These are phyloP conservation scores for Tetrapisispora taiwanensis DNA, from an alignment of 805 yeast genomes.

Conservation along the genomic window DNA sequence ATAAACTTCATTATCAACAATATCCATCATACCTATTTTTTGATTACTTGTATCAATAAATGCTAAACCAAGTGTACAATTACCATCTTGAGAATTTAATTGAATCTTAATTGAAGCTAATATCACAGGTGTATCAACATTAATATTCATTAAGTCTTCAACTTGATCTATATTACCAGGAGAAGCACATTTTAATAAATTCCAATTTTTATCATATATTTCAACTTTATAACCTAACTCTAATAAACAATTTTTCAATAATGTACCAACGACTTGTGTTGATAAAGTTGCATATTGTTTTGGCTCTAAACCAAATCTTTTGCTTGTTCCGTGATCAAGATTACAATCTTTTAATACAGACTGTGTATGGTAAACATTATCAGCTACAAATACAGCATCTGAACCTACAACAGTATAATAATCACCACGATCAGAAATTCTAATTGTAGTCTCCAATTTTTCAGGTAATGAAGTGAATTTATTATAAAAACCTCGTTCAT, in stretches of 20 bases:
- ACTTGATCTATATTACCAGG: slow-evolving; percentile 82
- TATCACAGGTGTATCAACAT: slow-evolving; percentile 42
- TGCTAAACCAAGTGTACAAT: slow-evolving; percentile 59
- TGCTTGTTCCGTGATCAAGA: slow-evolving; percentile 27
- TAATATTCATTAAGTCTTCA: slow-evolving; percentile 53
- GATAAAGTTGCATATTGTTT: slow-evolving; percentile 61
- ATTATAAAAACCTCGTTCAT: slow-evolving; percentile 39
- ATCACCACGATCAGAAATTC: slow-evolving; percentile 75
- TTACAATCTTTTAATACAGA: slow-evolving; percentile 58
- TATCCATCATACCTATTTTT: slow-evolving; percentile 62
- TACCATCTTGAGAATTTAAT: slow-evolving; percentile 26
- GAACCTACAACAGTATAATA: slow-evolving; percentile 65
- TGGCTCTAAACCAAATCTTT: slow-evolving; percentile 28
- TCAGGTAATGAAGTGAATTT: slow-evolving; percentile 41
- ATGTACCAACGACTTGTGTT: slow-evolving; percentile 54
- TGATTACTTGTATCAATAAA: slow-evolving; percentile 65
- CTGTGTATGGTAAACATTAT: slow-evolving; percentile 69
- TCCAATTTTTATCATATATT: slow-evolving; percentile 63
- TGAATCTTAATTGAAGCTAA: slow-evolving; percentile 35
- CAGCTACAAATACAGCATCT: slow-evolving; percentile 79
- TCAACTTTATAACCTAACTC: slow-evolving; percentile 71
- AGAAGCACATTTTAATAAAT: slow-evolving; percentile 50
- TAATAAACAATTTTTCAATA: slow-evolving; percentile 57
- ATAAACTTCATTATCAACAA: slow-evolving; percentile 77
- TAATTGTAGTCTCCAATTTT: slow-evolving; percentile 41